Conservation (phyloP, 306 rosid species). For the Sechiopsis laciniata region DNA sequence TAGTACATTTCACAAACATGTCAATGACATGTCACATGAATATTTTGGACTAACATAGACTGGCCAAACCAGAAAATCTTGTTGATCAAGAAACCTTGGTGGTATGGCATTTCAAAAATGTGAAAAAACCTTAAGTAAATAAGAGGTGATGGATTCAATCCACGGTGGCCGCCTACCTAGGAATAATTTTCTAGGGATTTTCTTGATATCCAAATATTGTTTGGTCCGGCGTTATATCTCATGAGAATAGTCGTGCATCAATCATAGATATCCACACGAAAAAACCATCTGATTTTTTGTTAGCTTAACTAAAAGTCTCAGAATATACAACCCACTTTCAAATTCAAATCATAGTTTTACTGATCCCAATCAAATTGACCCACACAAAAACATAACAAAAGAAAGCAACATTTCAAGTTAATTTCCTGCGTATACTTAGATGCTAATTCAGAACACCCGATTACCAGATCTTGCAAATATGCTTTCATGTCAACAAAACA, state of each 20-base stretch:
- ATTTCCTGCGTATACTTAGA: background rate
- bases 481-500: background rate
- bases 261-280: no score
- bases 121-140: background rate
- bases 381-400: conserved; percentile 5
- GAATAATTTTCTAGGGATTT: no score
- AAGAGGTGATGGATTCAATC: no score
- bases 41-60: background rate
- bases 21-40: background rate
- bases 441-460: background rate
- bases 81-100: background rate
- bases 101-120: background rate
- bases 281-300: background rate
- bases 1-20: background rate
- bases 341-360: background rate
- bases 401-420: background rate
- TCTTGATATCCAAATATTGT: no score
- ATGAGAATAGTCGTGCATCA: no score
- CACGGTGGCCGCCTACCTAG: no score
- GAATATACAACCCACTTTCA: background rate
- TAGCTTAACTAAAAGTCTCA: background rate
- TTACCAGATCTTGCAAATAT: background rate
- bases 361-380: background rate
- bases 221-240: no score
- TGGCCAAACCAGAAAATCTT: background rate